Evolutionary conservation across 495 filamentous ascomycete species (phyloP), one percentile per base, ranked within the genome.

Genomic region (Talaromyces thailandensis): DNA sequence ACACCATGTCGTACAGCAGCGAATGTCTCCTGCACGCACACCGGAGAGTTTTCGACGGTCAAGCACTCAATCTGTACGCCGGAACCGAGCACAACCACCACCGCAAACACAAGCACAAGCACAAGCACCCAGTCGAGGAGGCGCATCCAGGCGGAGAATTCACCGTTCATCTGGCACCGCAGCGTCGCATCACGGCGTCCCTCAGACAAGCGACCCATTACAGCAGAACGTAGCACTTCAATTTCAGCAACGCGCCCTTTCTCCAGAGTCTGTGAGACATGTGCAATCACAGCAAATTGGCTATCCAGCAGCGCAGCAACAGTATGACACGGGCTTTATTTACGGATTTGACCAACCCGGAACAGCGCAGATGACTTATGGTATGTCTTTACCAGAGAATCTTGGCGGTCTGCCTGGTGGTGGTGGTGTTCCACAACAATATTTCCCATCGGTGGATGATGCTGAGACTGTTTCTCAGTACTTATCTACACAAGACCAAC

Each of bases 361-460:
- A 32, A 57, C 55, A 35, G 55, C 55, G 29, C 55, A 57, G 55
- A 57, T 35, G 26, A 9, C 55, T 57, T 57, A 35, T 23, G 55
- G 14, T 4, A 57, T 57, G 29, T 35, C 55, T 5, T 35, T 35
- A 25, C 28, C 26, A 35, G 26, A 57, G 55, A n/a, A 32, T 43
- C 18, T 60, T 48, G 57, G 40, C 57, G 57, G 32, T 48, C 57
- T 60, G 16, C 21, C 35, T 21, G 25, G 32, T 40, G 56, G 56
- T 25, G 51, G 51, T 55, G 78, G 78, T 48, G 79, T 86, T 69
- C 76, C 86, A 81, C 89, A 88, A 73, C 96, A 88, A 73, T 97
- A 95, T 77, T 96, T 93, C 68, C 67, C 75, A 70, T 76, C 84
- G 62, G 81, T 81, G 70, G 89, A 92, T 68, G 80, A 86, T 71